phyloP scores from a whole-genome alignment of 768 basidiomycete species.

The Tulasnella sp. region DNA sequence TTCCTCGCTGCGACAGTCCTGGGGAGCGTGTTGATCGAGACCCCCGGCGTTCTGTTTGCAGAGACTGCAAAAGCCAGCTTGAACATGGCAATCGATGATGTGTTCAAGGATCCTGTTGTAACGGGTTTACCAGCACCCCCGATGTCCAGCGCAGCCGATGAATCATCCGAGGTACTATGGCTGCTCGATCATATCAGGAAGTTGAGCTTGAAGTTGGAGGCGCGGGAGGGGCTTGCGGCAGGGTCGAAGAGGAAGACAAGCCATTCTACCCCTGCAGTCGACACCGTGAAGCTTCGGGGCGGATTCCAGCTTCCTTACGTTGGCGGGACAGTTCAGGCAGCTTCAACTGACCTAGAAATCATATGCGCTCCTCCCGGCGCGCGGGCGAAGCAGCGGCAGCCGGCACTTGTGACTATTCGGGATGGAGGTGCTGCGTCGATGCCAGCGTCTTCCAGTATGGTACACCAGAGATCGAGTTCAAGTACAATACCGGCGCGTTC shows the following conservation, averaged over 20 bases:
- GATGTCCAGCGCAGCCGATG: neutral
- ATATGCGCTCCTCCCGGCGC: neutral
- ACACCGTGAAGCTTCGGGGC: conserved; percentile 2
- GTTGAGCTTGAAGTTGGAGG: neutral
- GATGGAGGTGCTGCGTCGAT: neutral
- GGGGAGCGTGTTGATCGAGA: conserved; percentile 49
- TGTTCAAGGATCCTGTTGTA: conserved; percentile 1
- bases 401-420: neutral
- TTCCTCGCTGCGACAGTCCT: conserved; percentile 59
- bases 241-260: conserved; percentile 5
- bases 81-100: conserved; percentile 29
- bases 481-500: neutral
- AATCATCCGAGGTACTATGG: conserved; percentile 1
- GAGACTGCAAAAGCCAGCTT: conserved; percentile 40
- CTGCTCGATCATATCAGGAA: neutral
- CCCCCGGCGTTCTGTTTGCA: conserved; percentile 40
- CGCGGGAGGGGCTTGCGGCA: neutral
- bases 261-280: neutral
- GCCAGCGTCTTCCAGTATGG: neutral
- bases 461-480: neutral
- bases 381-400: neutral
- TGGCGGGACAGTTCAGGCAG: neutral
- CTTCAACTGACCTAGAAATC: neutral
- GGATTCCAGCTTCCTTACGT: conserved; percentile 9
- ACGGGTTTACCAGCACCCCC: neutral